Evolutionary conservation across 23 red algal genomes (phyloP), one percentile per base, ranked within the genome.

Genomic region (Gracilaria caudata): DNA sequence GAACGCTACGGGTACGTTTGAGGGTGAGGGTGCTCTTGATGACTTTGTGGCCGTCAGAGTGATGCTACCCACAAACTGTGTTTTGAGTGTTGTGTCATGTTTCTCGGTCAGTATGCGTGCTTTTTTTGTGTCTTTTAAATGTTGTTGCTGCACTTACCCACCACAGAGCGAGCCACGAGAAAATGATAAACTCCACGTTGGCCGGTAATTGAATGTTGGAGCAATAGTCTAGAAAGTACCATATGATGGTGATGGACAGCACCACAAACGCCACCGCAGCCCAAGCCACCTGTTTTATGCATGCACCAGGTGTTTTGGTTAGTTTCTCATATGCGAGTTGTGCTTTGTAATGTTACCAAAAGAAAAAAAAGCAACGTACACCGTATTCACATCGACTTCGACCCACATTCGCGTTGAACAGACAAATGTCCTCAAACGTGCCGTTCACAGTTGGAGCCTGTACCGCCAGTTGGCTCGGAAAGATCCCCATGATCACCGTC

Each of bases 151-250:
- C 23, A 77, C 83, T 58, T 87, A 87, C 83, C 83, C 83, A 87
- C 83, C 83, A 87, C 9, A 87, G 65, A 39, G 83, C 46, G 45
- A 87, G 83, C 83, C 83, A 87, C 10, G 83, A 58, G 35, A 87
- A 87, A 5, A 87, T 87, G 32, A 87, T 68, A 76, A 63, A 53
- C 57, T 87, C 83, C 23, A 87, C 83, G 41, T 77, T 87, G 36
- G 45, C 45, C 11, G 83, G 83, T n/a, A 87, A 70, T 40, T 64
- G 68, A 60, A 87, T 77, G 28, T 45, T 65, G 72, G 83, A 60
- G 55, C 83, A 87, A 46, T 87, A 87, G 26, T 87, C 83, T 17
- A 87, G 83, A 58, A 68, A 71, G 40, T 87, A 77, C 83, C 83
- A 87, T 33, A 87, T 73, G 0, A 87, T 87, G 64, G 83, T 87